Conservation (phyloP, 2,329 filamentous ascomycete genomes). For the Fusarium sarcochroum region DNA sequence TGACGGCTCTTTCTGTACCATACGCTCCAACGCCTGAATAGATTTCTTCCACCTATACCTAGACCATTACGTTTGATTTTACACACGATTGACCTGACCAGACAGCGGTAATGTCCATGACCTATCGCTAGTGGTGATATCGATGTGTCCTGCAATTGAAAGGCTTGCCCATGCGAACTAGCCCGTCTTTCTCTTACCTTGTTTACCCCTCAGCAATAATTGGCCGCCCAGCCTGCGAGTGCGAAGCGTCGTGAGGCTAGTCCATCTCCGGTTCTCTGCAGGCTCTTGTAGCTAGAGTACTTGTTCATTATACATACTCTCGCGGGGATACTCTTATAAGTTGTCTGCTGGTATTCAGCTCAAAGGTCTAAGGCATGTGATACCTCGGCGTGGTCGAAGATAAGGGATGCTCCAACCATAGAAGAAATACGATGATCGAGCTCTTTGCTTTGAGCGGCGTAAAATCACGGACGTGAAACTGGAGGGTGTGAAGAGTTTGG, state of each 20-base stretch:
- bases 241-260: background rate
- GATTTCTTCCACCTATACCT: constrained; percentile 45
- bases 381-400: constrained; percentile 14
- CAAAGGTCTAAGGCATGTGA: constrained; percentile 15
- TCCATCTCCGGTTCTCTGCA: background rate
- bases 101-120: background rate
- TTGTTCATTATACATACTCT: background rate
- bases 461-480: background rate
- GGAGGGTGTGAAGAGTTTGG: background rate
- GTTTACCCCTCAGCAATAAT: background rate
- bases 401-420: background rate
- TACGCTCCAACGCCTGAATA: constrained; percentile 53
- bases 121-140: background rate
- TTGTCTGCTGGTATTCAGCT: background rate
- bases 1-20: constrained; percentile 49
- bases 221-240: too few relatives aligned
- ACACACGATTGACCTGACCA: background rate
- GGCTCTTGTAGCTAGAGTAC: background rate
- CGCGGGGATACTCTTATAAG: background rate
- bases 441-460: constrained; percentile 1
- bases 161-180: background rate
- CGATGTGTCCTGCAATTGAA: background rate
- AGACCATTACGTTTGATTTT: constrained; percentile 22
- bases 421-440: constrained; percentile 9
- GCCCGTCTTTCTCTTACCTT: background rate